Percentiles rank a stretch among this genome's conserved stretches.
Evolutionary conservation across 2,329 filamentous ascomycete species (phyloP).

Genomic region (Gremmenia infestans): DNA sequence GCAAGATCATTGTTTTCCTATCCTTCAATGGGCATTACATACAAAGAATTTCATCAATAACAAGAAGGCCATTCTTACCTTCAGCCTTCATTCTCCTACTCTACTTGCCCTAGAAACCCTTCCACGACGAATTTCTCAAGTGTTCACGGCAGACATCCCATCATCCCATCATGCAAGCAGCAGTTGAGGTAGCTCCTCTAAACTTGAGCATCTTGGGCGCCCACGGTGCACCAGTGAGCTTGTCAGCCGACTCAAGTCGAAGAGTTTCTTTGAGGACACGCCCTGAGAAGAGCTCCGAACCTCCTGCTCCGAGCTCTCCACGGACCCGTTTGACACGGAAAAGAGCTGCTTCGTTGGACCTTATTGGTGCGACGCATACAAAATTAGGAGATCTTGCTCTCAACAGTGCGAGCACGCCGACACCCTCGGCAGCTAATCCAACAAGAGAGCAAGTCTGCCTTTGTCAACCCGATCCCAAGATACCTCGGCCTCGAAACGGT

Average conservation of each 20-base stretch:
- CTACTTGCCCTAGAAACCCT: conserved; percentile 11
- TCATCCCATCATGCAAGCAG: conserved; percentile 23
- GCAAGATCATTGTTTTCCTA: conserved; percentile 31
- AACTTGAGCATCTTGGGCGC: conserved; percentile 18
- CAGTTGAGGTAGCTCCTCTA: conserved; percentile 12
- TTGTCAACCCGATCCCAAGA: conserved; percentile 67
- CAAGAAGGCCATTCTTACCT: conserved; percentile 30
- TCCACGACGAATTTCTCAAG: conserved; percentile 7
- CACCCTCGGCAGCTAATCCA: conserved; percentile 18
- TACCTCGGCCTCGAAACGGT: conserved; percentile 68
- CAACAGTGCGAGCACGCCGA: conserved; percentile 23
- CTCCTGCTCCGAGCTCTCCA: conserved; percentile 24
- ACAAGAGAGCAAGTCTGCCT: conserved; percentile 51
- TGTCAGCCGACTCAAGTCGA: conserved; percentile 27
- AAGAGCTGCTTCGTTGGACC: conserved; percentile 29
- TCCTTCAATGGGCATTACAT: conserved; percentile 27
- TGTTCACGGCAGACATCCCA: conserved; percentile 1
- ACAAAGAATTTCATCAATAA: conserved; percentile 28
- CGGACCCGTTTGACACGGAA: conserved; percentile 29
- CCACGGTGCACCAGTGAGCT: conserved; percentile 25
- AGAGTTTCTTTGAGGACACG: conserved; percentile 22
- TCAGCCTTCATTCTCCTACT: conserved; percentile 15
- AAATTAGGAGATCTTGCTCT: conserved; percentile 27
- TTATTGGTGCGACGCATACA: conserved; percentile 25
- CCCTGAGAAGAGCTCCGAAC: conserved; percentile 23